phyloP scores from a whole-genome alignment of 2,329 filamentous ascomycete species.

The Fusarium austroafricanum region DNA sequence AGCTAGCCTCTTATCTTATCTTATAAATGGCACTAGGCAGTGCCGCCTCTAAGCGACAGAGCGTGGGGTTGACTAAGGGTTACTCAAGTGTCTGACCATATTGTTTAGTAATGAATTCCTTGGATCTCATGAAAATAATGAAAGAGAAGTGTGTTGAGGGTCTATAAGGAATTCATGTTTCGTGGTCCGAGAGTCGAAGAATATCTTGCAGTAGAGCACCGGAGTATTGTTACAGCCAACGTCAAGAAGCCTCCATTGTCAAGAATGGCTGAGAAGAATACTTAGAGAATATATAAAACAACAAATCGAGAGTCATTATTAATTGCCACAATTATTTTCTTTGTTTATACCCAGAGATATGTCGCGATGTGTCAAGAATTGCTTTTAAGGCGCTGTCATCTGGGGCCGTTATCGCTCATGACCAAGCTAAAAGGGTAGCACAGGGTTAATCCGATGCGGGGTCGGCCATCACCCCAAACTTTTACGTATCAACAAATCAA shows the following conservation, averaged over 20 bases:
- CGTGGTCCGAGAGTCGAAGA: too few relatives aligned
- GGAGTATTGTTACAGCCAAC: too few relatives aligned
- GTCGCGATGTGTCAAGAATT: not conserved
- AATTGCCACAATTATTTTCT: not conserved
- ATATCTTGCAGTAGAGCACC: too few relatives aligned
- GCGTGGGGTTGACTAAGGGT: not conserved
- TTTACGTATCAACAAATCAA: conserved; percentile 30
- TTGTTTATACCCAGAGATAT: not conserved
- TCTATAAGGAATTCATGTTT: not conserved
- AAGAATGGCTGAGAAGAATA: too few relatives aligned
- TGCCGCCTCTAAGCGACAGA: conserved; percentile 1
- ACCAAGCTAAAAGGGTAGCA: conserved; percentile 23
- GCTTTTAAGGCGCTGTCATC: not conserved
- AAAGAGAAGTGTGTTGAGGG: rapidly evolving
- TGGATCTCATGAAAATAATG: not conserved
- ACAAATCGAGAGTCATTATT: not conserved
- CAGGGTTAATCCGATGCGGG: conserved; percentile 41
- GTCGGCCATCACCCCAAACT: conserved; percentile 27
- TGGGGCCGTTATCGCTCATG: conserved; percentile 27
- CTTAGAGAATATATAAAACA: not conserved
- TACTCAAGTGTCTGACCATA: not conserved
- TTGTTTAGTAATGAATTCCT: not conserved
- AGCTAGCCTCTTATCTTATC: not conserved
- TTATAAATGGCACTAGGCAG: rapidly evolving
- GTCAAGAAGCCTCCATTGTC: too few relatives aligned